Conservation (phyloP, 176 grass and related monocot genomes). For the Chloris gayana region DNA sequence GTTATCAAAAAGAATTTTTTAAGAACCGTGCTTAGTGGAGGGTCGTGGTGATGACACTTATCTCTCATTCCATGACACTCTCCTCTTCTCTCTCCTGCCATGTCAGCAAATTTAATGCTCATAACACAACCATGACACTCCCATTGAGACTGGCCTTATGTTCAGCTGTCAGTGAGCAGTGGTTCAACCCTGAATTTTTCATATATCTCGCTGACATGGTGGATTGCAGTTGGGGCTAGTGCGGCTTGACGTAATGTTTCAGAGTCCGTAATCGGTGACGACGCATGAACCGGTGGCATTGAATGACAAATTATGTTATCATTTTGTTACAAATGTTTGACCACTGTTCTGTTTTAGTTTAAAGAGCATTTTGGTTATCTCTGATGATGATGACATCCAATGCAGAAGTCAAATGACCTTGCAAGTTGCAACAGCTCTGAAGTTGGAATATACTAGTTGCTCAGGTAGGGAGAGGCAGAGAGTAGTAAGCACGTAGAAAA, state of each 20-base stretch:
- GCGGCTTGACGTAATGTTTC: not conserved
- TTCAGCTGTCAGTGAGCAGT: conserved; percentile 1
- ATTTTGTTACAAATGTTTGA: conserved; percentile 29
- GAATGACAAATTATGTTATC: not conserved
- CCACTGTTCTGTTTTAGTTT: not conserved
- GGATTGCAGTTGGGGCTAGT: not conserved
- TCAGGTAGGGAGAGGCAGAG: too few species aligned
- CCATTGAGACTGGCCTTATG: too few species aligned
- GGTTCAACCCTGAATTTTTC: conserved; percentile 12
- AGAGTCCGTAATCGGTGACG: conserved; percentile 14
- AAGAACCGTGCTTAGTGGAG: too few species aligned
- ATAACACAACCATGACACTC: too few species aligned
- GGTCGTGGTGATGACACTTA: too few species aligned
- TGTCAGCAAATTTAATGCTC: too few species aligned
- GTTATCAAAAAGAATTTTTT: too few species aligned
- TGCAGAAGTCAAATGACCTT: conserved; percentile 27
- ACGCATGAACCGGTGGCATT: not conserved
- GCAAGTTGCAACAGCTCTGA: not conserved
- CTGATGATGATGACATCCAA: conserved; percentile 4
- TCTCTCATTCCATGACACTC: too few species aligned
- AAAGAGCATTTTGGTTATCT: not conserved
- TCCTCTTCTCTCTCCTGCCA: too few species aligned
- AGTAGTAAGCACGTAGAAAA: not conserved
- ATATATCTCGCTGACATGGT: conserved; percentile 18
- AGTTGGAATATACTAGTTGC: too few species aligned